phyloP scores from a whole-genome alignment of 805 yeast genomes.

The Blastobotrys chiropterorum region DNA sequence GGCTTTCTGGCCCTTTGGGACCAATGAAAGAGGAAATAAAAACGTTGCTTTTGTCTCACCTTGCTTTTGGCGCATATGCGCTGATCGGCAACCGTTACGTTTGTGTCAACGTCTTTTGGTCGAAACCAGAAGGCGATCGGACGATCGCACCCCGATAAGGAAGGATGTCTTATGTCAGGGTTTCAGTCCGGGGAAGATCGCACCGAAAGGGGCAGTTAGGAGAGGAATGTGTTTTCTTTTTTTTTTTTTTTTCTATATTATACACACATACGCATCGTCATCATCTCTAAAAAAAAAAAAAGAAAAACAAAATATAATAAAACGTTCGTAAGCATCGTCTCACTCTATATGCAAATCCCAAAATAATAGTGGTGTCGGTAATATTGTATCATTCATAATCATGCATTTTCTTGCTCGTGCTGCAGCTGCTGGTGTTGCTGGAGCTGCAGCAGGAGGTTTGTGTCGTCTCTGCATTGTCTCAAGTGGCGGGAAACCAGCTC shows the following conservation, averaged over 20 bases:
- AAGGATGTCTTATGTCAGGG: background rate
- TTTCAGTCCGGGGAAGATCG: background rate
- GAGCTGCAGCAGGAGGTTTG: background rate
- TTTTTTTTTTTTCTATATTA: no score
- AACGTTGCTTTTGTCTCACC: background rate
- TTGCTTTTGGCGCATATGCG: background rate
- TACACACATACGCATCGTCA: background rate
- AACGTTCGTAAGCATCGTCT: background rate
- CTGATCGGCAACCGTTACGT: background rate
- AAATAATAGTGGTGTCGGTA: slow-evolving; percentile 9
- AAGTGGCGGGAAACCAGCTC: slow-evolving; percentile 41
- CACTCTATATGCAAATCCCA: background rate
- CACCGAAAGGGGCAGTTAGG: background rate
- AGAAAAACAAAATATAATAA: no score
- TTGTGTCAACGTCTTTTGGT: background rate
- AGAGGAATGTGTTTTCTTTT: background rate
- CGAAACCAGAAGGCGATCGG: background rate
- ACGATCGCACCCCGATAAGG: background rate
- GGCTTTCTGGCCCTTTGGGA: no score
- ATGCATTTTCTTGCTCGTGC: background rate
- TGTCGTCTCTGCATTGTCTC: slow-evolving; percentile 6
- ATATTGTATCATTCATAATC: background rate
- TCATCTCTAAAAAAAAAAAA: background rate
- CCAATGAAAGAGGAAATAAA: no score
- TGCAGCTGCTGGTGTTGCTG: background rate